A percentile compares a stretch with the other conserved stretches of the same genome.
phyloP scores from a whole-genome alignment of 1,284 basidiomycete species.

The Ustilago curta region DNA sequence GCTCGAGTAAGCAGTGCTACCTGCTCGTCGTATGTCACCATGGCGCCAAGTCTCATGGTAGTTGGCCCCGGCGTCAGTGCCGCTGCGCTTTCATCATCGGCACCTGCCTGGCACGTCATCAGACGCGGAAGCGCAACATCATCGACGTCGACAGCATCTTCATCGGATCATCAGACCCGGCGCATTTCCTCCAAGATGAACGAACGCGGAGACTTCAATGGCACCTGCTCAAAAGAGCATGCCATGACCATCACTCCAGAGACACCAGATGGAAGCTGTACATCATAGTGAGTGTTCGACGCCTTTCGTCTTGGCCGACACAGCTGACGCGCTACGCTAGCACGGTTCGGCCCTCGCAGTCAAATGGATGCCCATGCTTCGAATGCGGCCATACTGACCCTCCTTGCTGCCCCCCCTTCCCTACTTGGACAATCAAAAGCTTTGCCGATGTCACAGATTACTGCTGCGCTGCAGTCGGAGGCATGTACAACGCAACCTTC shows the following conservation, averaged over 20 bases:
- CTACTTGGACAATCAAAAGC: constrained; percentile 7
- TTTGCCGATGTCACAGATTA: constrained; percentile 58
- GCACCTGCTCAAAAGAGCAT: constrained; percentile 37
- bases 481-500: constrained; percentile 41
- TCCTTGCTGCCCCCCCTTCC: neutral
- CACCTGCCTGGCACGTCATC: constrained; percentile 16
- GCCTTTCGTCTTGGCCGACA: too few relatives aligned
- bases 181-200: constrained; percentile 47
- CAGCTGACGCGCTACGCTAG: too few relatives aligned
- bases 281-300: constrained; percentile 35
- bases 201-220: constrained; percentile 50
- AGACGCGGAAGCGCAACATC: constrained; percentile 8
- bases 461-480: constrained; percentile 59
- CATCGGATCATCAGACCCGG: constrained; percentile 21
- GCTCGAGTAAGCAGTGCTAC: neutral
- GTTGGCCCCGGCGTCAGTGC: constrained; percentile 13
- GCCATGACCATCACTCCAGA: constrained; percentile 50
- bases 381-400: neutral
- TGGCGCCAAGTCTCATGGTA: constrained; percentile 22
- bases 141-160: constrained; percentile 12
- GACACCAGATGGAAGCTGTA: constrained; percentile 45
- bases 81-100: constrained; percentile 12
- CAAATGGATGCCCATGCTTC: too few relatives aligned
- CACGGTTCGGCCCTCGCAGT: too few relatives aligned
- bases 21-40: constrained; percentile 1